phyloP scores from a whole-genome alignment of 331 rosid species.

The Acacia pycnantha region DNA sequence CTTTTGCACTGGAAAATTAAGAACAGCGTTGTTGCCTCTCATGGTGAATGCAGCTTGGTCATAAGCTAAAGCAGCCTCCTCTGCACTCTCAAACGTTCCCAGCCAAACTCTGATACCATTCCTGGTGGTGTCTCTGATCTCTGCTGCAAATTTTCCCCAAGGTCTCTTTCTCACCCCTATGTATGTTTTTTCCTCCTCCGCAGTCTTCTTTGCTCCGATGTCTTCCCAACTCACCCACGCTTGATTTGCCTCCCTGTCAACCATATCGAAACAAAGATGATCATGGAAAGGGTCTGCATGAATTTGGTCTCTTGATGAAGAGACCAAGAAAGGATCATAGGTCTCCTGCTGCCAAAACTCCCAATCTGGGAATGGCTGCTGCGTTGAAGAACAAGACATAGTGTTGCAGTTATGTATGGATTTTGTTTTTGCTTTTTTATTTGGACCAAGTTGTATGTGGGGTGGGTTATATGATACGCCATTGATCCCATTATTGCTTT shows the following conservation, averaged over 20 bases:
- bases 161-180: conserved; percentile 59
- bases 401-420: not conserved
- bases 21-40: conserved; percentile 48
- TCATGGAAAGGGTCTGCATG: not conserved
- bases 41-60: conserved; percentile 63
- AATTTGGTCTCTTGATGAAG: not conserved
- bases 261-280: conserved; percentile 28
- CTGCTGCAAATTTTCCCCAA: conserved; percentile 72
- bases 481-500: not conserved
- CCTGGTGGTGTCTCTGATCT: conserved; percentile 66
- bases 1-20: conserved; percentile 53
- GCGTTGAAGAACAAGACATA: not conserved
- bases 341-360: not conserved
- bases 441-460: not conserved
- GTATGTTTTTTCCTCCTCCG: not conserved
- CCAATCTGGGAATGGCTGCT: not conserved
- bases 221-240: not conserved
- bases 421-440: no score
- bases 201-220: not conserved
- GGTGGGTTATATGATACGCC: not conserved
- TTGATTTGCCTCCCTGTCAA: conserved; percentile 8
- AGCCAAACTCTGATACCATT: conserved; percentile 64
- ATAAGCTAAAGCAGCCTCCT: conserved; percentile 64
- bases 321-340: not conserved
- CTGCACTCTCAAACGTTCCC: conserved; percentile 61